Base-by-base conservation (phyloP, 208 protist genomes). In the Leishmania amazonensis region DNA sequence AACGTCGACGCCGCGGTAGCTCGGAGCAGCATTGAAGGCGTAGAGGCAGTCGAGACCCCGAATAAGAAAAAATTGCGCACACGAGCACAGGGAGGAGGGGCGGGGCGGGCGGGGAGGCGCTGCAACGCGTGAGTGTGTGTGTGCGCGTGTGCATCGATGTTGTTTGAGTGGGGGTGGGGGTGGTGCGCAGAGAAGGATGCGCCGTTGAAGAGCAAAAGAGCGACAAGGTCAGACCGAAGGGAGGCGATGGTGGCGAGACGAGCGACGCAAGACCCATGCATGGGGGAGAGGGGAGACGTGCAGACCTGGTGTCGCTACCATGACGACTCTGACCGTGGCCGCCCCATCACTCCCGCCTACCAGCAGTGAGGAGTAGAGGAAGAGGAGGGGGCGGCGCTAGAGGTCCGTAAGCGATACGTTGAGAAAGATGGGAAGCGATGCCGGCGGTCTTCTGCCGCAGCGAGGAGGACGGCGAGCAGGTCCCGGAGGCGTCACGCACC, bases 11-110 rank as follows among this genome's bases (percentile, higher is more conserved):
- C 42, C 47, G 35, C 35, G 1, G 64, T 54, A 7, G 58, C 35
- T 38, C 60, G 76, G 19, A 79, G 76, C 38, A 71, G 58, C 76
- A 79, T 79, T 47, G 28, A 24, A 60, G 35, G 54, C 1, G 68
- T 13, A 74, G 73, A 64, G 45, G 21, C 13, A 64, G 31, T 53
- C n/a, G 4, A 64, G 11, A 45, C 17, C 21, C 6, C 3, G 7
- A 40, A 49, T 0, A 35, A 31, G 8, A 42, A 31, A 6, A 19
- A 40, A 49, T 51, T 6, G 31, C 6, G 38, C 9, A 40, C 7
- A 40, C 45, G 51, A 7, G 35, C 35, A 42, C 21, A 49, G 45
- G 54, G 28, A 47, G 3, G 35, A 3, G 73, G 31, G n/a, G 31
- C 31, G 31, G 31, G 31, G 31, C 31, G 31, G 31, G 31, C 31